Percentiles rank a stretch among this genome's conserved stretches.
Evolutionary conservation across 805 yeast genomes (phyloP).

Genomic region (Yamadazyma sp.): DNA sequence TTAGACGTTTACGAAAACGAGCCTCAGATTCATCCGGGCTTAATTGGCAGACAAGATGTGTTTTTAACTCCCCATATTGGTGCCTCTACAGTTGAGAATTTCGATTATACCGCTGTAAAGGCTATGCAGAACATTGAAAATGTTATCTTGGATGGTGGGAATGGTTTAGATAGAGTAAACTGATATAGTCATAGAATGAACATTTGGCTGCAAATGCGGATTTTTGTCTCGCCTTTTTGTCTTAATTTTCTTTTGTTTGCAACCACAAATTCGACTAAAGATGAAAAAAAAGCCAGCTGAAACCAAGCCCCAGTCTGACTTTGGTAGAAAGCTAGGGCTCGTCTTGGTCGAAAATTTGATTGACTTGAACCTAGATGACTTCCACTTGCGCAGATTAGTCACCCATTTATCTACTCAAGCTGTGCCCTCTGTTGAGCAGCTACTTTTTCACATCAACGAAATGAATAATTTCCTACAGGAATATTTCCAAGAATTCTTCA

Average conservation of each 20-base stretch:
- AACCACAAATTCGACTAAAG: constrained; percentile 5
- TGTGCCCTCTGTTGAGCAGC: constrained; percentile 19
- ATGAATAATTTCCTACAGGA: constrained; percentile 20
- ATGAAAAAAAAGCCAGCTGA: not conserved
- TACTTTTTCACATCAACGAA: constrained; percentile 20
- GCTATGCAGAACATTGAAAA: constrained; percentile 57
- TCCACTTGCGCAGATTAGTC: constrained; percentile 18
- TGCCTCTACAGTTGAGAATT: constrained; percentile 60
- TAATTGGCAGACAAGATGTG: constrained; percentile 60
- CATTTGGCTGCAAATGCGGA: constrained; percentile 8
- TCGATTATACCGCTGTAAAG: constrained; percentile 47
- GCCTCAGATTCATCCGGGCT: constrained; percentile 51
- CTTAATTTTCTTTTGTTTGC: no score
- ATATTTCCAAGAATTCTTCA: constrained; percentile 20
- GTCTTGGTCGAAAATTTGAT: constrained; percentile 23
- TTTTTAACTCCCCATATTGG: constrained; percentile 72
- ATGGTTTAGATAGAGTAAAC: constrained; percentile 14
- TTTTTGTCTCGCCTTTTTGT: no score
- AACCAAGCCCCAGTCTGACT: not conserved
- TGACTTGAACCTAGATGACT: constrained; percentile 19
- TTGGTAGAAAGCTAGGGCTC: constrained; percentile 13
- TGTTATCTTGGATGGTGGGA: constrained; percentile 23
- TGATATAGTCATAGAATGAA: constrained; percentile 3
- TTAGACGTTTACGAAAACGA: constrained; percentile 72
- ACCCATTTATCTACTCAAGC: constrained; percentile 9